Base-by-base conservation (phyloP, 2,329 filamentous ascomycete genomes). In the Bipolaris zeicola region DNA sequence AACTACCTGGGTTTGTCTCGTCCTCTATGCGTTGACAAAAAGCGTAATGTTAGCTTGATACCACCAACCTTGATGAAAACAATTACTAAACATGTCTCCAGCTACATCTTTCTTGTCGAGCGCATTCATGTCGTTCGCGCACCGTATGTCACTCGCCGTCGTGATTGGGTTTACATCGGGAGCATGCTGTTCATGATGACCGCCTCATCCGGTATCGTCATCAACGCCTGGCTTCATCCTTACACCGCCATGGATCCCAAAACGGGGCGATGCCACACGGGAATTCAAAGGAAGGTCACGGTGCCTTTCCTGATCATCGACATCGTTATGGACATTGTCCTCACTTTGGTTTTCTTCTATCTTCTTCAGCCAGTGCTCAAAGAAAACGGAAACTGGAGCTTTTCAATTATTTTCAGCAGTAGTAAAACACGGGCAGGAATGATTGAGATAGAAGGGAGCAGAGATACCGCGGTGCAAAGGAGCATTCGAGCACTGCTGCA, bases 61-160 rank as follows among this genome's bases (percentile, higher is more conserved):
- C 16, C 18, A 22, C 37, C 37, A 39, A 39, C 18, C 41, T 7
- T 24, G 26, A 33, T 3, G 10, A 26, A 4, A n/a, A 3, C n/a
- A 14, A 22, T 3, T 0, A 14, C 20, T 41, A 14, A 20, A 14
- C 28, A 24, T 16, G n/a, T 22, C 49, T 24, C 22, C 58, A 67
- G 68, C 24, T 77, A 78, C 43, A 55, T 75, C 11, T 78, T 77
- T 58, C 65, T 79, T 5, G 68, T 77, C 26, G 77, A 79, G 55
- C 71, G 77, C 14, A 68, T 73, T 26, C 76, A 78, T 45, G 65
- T 73, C 6, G 68, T 78, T 20, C 67, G 75, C 13, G 61, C 68
- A 14, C 65, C 72, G 5, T 69, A 71, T 44, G 58, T 67, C 10
- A 53, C 61, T 10, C 68, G 76, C 13, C 59, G 60, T 31, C 61